Evolutionary conservation across 2,329 filamentous ascomycete genomes (phyloP), one percentile per base, ranked within the genome.

Genomic region (Paramyrothecium roridum): DNA sequence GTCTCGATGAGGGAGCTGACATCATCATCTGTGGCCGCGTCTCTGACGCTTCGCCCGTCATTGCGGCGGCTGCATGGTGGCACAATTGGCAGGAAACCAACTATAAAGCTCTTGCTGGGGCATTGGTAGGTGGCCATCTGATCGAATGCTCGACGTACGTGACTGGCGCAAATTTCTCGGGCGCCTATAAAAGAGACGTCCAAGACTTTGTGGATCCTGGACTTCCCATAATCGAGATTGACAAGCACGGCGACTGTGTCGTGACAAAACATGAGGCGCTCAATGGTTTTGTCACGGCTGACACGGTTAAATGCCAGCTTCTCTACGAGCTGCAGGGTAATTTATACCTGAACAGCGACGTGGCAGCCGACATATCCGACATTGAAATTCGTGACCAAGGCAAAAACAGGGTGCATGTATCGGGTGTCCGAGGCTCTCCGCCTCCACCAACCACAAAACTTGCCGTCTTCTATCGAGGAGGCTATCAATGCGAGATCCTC

Each of bases 1-100:
- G 67, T 2, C 63, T 77, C 3, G 61, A 66, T n/a, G 56, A 59
- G 6, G 74, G 74, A 1, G 73, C 74, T 2, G 69, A 76, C 54
- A 76, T 78, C 30, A 64, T 77, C 45, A 69, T 77, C 17, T 75
- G 73, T 51, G 74, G 75, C 3, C 69, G 76, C 37, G 73, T 75
- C 2, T 72, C 74, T 0, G 76, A 78, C 59, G 76, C 76, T 0
- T 73, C 70, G 8, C 76, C 76, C 0, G 78, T 82, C 2, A 81
- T 82, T 26, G 80, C 74, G 0, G 78, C 78, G 0, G 79, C 80
- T 0, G 78, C 76, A 69, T 82, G 71, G 62, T 83, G 80, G 79
- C 71, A 81, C 58, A 66, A 68, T 1, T 83, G 80, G 80, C 53
- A 55, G 0, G 71, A 74, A 30, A 69, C 65, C 0, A 70, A 76